A percentile compares a stretch with the other conserved stretches of the same genome.
Conservation (phyloP, 2,329 filamentous ascomycete species). For the Aspergillus ibericus region DNA sequence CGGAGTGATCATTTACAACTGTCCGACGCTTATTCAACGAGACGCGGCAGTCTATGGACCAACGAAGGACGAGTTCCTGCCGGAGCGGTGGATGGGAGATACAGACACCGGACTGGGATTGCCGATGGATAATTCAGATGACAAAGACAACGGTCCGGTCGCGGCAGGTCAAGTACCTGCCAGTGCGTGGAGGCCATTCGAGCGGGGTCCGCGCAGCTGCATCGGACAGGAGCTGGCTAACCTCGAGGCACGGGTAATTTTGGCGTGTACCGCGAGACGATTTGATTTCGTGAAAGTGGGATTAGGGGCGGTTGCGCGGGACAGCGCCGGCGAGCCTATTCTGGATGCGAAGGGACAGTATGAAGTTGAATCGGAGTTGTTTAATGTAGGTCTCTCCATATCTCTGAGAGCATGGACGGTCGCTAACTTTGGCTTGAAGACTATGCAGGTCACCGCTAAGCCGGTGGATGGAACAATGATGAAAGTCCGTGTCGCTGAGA, state of each 20-base stretch:
- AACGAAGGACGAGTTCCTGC: slow-evolving; percentile 31
- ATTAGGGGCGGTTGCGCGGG: slow-evolving; percentile 8
- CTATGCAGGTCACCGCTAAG: slow-evolving; percentile 16
- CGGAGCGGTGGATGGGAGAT: slow-evolving; percentile 37
- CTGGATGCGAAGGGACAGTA: slow-evolving; percentile 11
- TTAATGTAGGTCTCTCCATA: slow-evolving; percentile 11
- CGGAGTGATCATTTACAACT: slow-evolving; percentile 15
- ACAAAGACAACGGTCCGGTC: neutral
- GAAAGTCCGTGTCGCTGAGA: neutral
- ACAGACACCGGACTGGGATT: slow-evolving; percentile 13
- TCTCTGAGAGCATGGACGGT: neutral
- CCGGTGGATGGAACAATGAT: slow-evolving; percentile 9
- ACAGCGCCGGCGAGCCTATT: neutral
- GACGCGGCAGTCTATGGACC: slow-evolving; percentile 18
- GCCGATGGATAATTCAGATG: neutral
- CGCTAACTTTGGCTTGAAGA: slow-evolving; percentile 1
- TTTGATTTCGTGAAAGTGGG: slow-evolving; percentile 22
- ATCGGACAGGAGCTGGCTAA: slow-evolving; percentile 53
- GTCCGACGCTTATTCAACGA: slow-evolving; percentile 18
- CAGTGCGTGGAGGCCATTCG: slow-evolving; percentile 52
- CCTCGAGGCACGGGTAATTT: slow-evolving; percentile 36
- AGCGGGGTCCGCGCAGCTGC: slow-evolving; percentile 50
- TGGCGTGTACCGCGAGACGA: slow-evolving; percentile 16
- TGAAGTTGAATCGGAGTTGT: slow-evolving; percentile 8
- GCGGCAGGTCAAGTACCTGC: slow-evolving; percentile 28